These are phyloP conservation scores for Platanus orientalis DNA, from an alignment of 164 flowering plant genomes.

Conservation along the genomic window DNA sequence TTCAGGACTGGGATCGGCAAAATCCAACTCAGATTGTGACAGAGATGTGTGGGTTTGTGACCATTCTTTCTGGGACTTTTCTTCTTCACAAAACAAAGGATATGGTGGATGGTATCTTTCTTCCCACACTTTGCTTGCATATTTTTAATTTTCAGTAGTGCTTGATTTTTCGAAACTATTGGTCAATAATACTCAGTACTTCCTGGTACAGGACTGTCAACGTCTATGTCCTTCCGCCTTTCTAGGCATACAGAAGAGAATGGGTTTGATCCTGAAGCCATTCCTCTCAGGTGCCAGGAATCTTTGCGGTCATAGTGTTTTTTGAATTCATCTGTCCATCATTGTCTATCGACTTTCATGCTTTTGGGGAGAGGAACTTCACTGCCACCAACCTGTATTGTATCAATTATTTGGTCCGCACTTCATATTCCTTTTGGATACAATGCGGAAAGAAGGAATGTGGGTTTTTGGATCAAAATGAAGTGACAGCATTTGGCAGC, in stretches of 20 bases:
- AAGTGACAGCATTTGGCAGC: background rate
- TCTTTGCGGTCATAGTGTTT: conserved; percentile 14
- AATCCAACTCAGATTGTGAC: conserved; percentile 66
- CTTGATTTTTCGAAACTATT: background rate
- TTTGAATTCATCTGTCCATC: background rate
- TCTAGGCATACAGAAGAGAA: conserved; percentile 38
- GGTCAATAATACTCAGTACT: background rate
- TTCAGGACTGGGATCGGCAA: conserved; percentile 80
- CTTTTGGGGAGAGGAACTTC: background rate
- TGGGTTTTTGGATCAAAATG: background rate
- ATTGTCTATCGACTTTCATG: too few species aligned
- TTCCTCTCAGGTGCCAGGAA: conserved; percentile 38
- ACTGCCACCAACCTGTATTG: background rate
- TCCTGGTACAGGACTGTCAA: conserved; percentile 15
- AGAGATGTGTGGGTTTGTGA: conserved; percentile 72
- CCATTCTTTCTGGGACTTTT: conserved; percentile 71
- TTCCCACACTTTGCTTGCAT: background rate
- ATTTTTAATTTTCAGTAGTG: too few species aligned
- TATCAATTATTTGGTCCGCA: background rate
- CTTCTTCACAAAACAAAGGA: conserved; percentile 79
- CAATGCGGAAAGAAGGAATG: background rate
- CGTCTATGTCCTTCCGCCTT: conserved; percentile 14
- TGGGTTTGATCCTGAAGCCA: conserved; percentile 33
- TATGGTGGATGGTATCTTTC: conserved; percentile 47
- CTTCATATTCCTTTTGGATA: background rate